Evolutionary conservation across 116 monocot species (phyloP), one percentile per base, ranked within the genome.

Genomic region (Cymodocea nodosa): DNA sequence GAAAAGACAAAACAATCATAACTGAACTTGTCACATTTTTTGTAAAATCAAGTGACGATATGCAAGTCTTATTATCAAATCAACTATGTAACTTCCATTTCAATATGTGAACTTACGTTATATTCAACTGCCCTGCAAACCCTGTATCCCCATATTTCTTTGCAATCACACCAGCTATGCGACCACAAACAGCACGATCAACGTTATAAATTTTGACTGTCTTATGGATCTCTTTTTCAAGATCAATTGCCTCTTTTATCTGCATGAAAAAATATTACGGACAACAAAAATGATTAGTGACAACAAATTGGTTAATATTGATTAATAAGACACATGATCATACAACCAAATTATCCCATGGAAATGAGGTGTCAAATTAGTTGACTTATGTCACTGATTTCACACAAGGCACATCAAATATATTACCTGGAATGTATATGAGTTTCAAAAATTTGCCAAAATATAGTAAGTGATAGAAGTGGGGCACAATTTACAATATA

Each of bases 91-190:
- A 35, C n/a, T 62, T 35, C 35, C 17, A 4, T 19, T 18, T 16
- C 40, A 6, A 64, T 15, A 14, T 39, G 49, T 9, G 19, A 48
- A 59, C 82, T 68, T 81, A 99, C 98, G 77, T 92, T 54, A 99
- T 65, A 66, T 99, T 99, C 52, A 99, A 77, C 74, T 99, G 92
- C 14, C 98, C 98, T 19, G 98, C 92, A 76, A 99, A 99, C 16
- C 98, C 98, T 68, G 84, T 84, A 67, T 99, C 92, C 36, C 98
- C 92, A 79, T 99, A 99, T 56, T 92, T 92, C 82, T 99, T 99
- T 14, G 98, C 92, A 79, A 99, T 78, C 7, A 89, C 98, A 76
- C 98, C 98, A 79, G 98, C 86, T 73, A 99, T 78, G 37, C 98
- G 98, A 8, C 92, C 98, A 84, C 98, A 99, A 62, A 92, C 92